Evolutionary conservation across 108 stramenopile species (phyloP), one percentile per base, ranked within the genome.

Genomic region (Nitzschia sp.): DNA sequence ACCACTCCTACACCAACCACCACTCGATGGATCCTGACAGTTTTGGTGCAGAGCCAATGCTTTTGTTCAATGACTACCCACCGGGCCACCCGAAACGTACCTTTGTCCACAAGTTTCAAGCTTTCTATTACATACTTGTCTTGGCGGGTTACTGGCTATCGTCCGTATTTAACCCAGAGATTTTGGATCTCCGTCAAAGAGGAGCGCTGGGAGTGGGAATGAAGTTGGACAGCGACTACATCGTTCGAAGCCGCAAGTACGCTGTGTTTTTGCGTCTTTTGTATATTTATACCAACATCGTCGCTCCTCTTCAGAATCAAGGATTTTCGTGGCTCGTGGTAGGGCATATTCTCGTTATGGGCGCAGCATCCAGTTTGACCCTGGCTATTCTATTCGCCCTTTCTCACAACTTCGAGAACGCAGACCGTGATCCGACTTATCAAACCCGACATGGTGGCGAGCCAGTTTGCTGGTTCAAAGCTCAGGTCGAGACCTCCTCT

Each of bases 401-500:
- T 27, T 91, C 90, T 15, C 97, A 97, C 87, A 97, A 97, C 86
- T 97, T 97, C 77, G 95, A 94, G 53, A 50, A 75, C 27, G 86
- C 79, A 33, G 86, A 92, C 44, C 89, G 95, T 33, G 91, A 92
- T 73, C 90, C 91, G 16, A 90, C 88, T 28, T 72, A 73, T 8
- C 21, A 55, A 16, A 53, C 56, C 15, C 63, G 68, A 8, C 75
- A 79, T 63, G 81, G 82, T 28, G 90, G 85, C 22, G 87, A 89
- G 75, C 80, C 80, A 1, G 88, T 93, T 26, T 89, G 89, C 58
- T 97, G 93, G 92, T 92, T 88, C 78, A 94, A 94, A 45, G 72
- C 82, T 29, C 96, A 97, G 65, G 94, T 97, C 8, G 93, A 93
- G 59, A 94, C 92, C 17, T 90, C 92, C 26, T 85, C 82, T 11